phyloP scores from a whole-genome alignment of 2,329 filamentous ascomycete genomes.

The Fusarium citri region DNA sequence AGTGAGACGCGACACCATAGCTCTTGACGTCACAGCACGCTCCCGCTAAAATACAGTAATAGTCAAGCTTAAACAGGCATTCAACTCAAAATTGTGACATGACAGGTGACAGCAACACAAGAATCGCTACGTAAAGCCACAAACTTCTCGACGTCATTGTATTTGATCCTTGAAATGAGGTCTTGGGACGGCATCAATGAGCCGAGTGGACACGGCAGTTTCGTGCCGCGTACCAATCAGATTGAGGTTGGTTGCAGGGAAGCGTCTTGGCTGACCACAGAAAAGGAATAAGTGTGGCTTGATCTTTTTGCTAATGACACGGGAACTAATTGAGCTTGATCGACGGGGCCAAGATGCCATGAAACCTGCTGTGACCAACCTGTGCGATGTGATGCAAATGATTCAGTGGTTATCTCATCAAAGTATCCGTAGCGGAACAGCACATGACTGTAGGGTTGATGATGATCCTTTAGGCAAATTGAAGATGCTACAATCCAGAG shows the following conservation, averaged over 20 bases:
- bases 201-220: conserved; percentile 38
- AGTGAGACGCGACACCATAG: neutral
- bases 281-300: conserved; percentile 26
- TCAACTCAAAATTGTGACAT: neutral
- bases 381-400: neutral
- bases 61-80: conserved; percentile 2
- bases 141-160: conserved; percentile 28
- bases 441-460: neutral
- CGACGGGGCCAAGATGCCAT: neutral
- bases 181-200: conserved; percentile 34
- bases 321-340: conserved; percentile 11
- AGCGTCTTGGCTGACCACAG: conserved; percentile 29
- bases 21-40: conserved; percentile 28
- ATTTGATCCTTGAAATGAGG: conserved; percentile 5
- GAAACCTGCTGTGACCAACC: conserved; percentile 12
- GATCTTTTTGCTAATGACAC: conserved; percentile 10
- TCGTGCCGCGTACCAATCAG: conserved; percentile 33
- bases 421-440: neutral
- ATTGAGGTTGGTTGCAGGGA: neutral
- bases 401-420: conserved; percentile 16
- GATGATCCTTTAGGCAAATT: neutral
- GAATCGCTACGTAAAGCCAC: conserved; percentile 25
- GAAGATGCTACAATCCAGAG: neutral
- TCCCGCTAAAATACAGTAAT: neutral
- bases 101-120: conserved; percentile 1